A percentile compares a stretch with the other conserved stretches of the same genome.
phyloP scores from a whole-genome alignment of 495 filamentous ascomycete species.

The Penicillium roqueforti region DNA sequence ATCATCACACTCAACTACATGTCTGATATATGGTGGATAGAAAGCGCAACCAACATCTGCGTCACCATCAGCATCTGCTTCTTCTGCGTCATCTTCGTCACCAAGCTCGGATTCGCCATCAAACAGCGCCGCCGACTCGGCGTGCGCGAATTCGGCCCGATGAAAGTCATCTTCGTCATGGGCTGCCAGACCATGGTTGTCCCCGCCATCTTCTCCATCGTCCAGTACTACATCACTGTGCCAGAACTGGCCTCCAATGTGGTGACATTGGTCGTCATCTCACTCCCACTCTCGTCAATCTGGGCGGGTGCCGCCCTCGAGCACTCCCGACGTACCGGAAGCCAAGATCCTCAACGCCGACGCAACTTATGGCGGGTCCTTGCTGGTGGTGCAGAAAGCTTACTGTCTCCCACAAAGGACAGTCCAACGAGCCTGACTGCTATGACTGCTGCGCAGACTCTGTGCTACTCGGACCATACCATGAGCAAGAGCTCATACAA shows the following conservation, averaged over 20 bases:
- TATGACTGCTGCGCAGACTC: conserved; percentile 20
- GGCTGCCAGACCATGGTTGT: conserved; percentile 74
- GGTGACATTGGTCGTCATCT: conserved; percentile 64
- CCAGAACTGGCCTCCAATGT: conserved; percentile 58
- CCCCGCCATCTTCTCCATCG: conserved; percentile 71
- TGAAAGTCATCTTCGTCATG: conserved; percentile 71
- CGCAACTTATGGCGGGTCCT: conserved; percentile 31
- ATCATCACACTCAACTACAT: conserved; percentile 38
- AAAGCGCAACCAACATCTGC: conserved; percentile 48
- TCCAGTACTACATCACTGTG: conserved; percentile 54
- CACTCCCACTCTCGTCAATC: conserved; percentile 75
- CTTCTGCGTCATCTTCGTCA: conserved; percentile 70
- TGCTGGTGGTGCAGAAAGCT: conserved; percentile 16
- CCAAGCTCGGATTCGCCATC: conserved; percentile 63
- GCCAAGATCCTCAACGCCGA: conserved; percentile 6
- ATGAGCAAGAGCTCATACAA: conserved; percentile 8
- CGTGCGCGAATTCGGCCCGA: conserved; percentile 56
- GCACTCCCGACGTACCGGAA: conserved; percentile 6
- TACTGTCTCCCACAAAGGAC: conserved; percentile 16
- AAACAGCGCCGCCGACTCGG: conserved; percentile 52
- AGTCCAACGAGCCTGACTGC: conserved; percentile 11
- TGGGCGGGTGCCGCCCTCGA: conserved; percentile 58
- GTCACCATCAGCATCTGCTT: conserved; percentile 65
- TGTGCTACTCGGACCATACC: conserved; percentile 29
- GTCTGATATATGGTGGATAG: conserved; percentile 40